Percentiles rank a stretch among this genome's conserved stretches.
Evolutionary conservation across 148 eudicot species (phyloP).

Genomic region (Cornus kousa): DNA sequence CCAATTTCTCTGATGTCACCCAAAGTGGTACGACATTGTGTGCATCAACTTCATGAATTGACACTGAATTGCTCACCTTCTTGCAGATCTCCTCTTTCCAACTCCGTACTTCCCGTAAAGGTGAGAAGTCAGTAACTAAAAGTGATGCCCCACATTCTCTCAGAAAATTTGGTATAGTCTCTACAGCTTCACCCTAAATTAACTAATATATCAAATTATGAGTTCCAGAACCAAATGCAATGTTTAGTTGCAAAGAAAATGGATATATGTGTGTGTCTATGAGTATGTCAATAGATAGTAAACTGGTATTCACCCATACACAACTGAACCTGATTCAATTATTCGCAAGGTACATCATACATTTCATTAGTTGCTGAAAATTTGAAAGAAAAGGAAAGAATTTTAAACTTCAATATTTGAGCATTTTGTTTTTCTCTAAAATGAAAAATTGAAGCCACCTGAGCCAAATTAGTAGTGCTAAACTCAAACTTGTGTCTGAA

Average conservation of each 20-base stretch:
- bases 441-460: background rate
- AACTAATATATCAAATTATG: background rate
- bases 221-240: constrained; percentile 2
- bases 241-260: background rate
- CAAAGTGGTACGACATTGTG: constrained; percentile 94
- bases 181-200: constrained; percentile 80
- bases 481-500: background rate
- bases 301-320: too few species aligned
- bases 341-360: background rate
- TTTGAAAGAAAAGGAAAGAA: background rate
- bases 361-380: background rate
- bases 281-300: background rate
- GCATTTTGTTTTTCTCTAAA: background rate
- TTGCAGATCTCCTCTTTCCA: constrained; percentile 77
- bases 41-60: constrained; percentile 97
- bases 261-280: too few species aligned
- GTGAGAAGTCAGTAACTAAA: constrained; percentile 87
- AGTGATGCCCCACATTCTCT: constrained; percentile 84
- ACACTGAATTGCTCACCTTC: constrained; percentile 58
- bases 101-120: constrained; percentile 64
- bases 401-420: background rate
- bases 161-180: constrained; percentile 77
- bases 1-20: constrained; percentile 84
- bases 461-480: background rate
- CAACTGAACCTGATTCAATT: background rate